Evolutionary conservation across 345 rosid genomes (phyloP).

Genomic region (Chamaenerion angustifolium): DNA sequence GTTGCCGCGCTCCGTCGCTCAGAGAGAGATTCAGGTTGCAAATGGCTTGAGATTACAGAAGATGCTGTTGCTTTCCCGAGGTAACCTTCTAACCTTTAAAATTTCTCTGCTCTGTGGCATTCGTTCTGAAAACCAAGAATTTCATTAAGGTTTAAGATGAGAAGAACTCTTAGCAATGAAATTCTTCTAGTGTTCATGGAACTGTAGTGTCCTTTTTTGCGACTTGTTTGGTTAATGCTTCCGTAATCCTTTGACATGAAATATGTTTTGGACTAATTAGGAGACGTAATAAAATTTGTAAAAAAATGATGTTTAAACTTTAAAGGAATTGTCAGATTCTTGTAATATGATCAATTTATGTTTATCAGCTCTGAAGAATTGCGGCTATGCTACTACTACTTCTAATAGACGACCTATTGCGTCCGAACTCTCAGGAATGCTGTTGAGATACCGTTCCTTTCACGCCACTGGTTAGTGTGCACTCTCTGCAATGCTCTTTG

Average conservation of each 20-base stretch:
- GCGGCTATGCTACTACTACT: constrained; percentile 12
- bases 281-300: not conserved
- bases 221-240: no score
- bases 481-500: not conserved
- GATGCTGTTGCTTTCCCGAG: constrained; percentile 15
- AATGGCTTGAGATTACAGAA: constrained; percentile 8
- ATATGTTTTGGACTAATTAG: not conserved
- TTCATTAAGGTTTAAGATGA: no score
- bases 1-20: constrained; percentile 18
- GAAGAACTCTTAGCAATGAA: no score
- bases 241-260: not conserved
- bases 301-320: no score
- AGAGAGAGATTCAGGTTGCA: constrained; percentile 10
- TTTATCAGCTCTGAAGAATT: constrained; percentile 21
- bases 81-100: constrained; percentile 16
- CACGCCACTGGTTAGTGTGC: constrained; percentile 46
- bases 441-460: constrained; percentile 26
- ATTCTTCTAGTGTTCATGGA: no score
- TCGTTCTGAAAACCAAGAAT: no score
- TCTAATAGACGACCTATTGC: constrained; percentile 13
- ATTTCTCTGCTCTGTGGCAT: not conserved
- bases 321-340: no score
- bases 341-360: not conserved
- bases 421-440: constrained; percentile 18
- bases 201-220: no score